Evolutionary conservation across 2,329 filamentous ascomycete species (phyloP).

Genomic region (Thelonectria olida): DNA sequence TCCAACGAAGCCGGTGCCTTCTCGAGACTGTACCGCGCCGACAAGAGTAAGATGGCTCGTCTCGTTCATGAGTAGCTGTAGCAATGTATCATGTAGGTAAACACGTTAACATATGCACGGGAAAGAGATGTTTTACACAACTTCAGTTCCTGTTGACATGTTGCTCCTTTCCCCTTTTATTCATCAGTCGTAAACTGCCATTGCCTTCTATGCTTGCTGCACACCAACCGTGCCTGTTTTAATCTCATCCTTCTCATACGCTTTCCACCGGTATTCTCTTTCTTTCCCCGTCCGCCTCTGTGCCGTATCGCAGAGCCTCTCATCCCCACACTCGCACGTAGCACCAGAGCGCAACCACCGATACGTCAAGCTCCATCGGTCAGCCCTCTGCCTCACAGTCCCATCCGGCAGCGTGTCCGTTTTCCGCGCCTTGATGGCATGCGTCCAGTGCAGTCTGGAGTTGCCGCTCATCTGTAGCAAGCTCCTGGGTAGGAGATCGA

Average conservation of each 20-base stretch:
- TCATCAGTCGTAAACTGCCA: background rate
- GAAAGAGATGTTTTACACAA: too few species aligned
- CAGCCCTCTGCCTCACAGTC: constrained; percentile 50
- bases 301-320: constrained; percentile 61
- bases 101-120: too few species aligned
- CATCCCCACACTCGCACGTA: constrained; percentile 60
- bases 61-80: background rate
- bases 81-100: too few species aligned
- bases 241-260: constrained; percentile 37
- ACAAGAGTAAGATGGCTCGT: constrained; percentile 29
- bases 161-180: background rate
- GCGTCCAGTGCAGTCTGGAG: constrained; percentile 63
- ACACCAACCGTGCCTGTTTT: constrained; percentile 12
- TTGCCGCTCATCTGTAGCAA: constrained; percentile 62
- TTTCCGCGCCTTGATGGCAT: constrained; percentile 63
- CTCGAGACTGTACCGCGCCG: constrained; percentile 34
- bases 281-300: constrained; percentile 56
- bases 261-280: constrained; percentile 61
- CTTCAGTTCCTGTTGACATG: too few species aligned
- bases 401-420: constrained; percentile 59
- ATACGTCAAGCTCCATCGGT: constrained; percentile 66
- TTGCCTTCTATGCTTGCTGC: background rate
- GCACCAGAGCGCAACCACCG: constrained; percentile 59
- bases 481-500: constrained; percentile 58
- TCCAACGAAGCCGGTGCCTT: constrained; percentile 32